A percentile compares a stretch with the other conserved stretches of the same genome.
phyloP scores from a whole-genome alignment of 176 grass and related monocot genomes.

The Carex myosuroides region DNA sequence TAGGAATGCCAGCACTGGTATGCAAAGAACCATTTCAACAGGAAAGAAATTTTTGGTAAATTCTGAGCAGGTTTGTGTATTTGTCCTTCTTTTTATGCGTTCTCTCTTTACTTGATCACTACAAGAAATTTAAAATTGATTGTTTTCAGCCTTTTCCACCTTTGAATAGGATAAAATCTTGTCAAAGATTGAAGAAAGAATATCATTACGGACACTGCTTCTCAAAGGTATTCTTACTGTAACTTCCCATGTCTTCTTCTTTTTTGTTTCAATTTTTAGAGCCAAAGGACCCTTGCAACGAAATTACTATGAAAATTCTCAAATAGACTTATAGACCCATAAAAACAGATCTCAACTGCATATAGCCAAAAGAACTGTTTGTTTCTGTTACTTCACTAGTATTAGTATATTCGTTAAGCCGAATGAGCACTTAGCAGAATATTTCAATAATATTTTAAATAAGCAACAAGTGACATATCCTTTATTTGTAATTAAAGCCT shows the following conservation, averaged over 20 bases:
- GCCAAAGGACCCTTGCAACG: neutral
- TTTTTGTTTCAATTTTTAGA: neutral
- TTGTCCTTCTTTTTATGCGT: neutral
- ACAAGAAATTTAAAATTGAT: slow-evolving; percentile 21
- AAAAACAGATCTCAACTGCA: neutral
- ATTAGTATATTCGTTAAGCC: neutral
- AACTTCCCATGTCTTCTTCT: neutral
- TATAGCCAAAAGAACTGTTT: neutral
- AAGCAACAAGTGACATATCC: neutral
- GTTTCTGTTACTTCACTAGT: neutral
- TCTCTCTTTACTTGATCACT: neutral
- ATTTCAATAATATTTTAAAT: neutral
- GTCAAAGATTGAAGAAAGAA: slow-evolving; percentile 72
- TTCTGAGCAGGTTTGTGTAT: slow-evolving; percentile 37
- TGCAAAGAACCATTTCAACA: slow-evolving; percentile 6
- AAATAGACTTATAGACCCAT: no score
- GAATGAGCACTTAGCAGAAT: neutral
- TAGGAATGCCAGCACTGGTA: slow-evolving; percentile 31
- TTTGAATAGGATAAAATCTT: slow-evolving; percentile 49
- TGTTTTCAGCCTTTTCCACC: slow-evolving; percentile 3
- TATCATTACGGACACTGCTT: slow-evolving; percentile 86
- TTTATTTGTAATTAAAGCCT: neutral
- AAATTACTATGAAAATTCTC: neutral
- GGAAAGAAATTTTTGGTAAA: slow-evolving; percentile 27
- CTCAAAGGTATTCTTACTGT: slow-evolving; percentile 50